phyloP scores from a whole-genome alignment of 1,139 yeast genomes.

The Candida anutae region DNA sequence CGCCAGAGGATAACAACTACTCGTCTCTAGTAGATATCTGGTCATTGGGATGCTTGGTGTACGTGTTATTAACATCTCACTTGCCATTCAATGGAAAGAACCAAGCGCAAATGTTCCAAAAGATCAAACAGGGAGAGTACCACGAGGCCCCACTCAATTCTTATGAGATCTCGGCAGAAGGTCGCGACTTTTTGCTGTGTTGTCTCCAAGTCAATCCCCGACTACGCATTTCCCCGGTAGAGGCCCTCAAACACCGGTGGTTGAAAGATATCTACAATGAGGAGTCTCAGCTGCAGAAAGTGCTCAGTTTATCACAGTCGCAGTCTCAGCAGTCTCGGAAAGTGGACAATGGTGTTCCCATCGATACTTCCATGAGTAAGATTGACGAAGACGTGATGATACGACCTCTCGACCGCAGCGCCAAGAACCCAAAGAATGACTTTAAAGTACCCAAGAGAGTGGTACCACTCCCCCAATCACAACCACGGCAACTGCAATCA shows the following conservation, averaged over 20 bases:
- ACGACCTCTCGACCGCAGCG: slow-evolving; percentile 32
- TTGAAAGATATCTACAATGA: slow-evolving; percentile 25
- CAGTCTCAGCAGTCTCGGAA: slow-evolving; percentile 57
- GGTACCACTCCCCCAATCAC: slow-evolving; percentile 36
- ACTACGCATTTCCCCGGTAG: slow-evolving; percentile 59
- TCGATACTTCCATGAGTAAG: slow-evolving; percentile 31
- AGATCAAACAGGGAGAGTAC: slow-evolving; percentile 70
- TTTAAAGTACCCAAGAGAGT: slow-evolving; percentile 39
- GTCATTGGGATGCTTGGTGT: slow-evolving; percentile 82
- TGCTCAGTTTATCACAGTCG: slow-evolving; percentile 60
- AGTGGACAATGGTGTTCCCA: slow-evolving; percentile 40
- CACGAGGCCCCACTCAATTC: slow-evolving; percentile 73
- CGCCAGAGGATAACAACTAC: slow-evolving; percentile 37
- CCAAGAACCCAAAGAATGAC: slow-evolving; percentile 19
- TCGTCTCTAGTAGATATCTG: slow-evolving; percentile 91
- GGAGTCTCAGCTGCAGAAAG: slow-evolving; percentile 25
- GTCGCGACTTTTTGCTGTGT: slow-evolving; percentile 59
- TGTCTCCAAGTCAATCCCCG: slow-evolving; percentile 72
- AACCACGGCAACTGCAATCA: slow-evolving; percentile 9
- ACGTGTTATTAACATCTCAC: slow-evolving; percentile 85
- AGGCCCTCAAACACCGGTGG: slow-evolving; percentile 72
- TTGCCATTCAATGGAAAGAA: slow-evolving; percentile 90
- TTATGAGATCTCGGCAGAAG: slow-evolving; percentile 54
- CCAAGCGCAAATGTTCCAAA: slow-evolving; percentile 74
- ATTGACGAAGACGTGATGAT: slow-evolving; percentile 39